Evolutionary conservation across 192 early-diverging fungal species (phyloP).

Genomic region (Podila verticillata): DNA sequence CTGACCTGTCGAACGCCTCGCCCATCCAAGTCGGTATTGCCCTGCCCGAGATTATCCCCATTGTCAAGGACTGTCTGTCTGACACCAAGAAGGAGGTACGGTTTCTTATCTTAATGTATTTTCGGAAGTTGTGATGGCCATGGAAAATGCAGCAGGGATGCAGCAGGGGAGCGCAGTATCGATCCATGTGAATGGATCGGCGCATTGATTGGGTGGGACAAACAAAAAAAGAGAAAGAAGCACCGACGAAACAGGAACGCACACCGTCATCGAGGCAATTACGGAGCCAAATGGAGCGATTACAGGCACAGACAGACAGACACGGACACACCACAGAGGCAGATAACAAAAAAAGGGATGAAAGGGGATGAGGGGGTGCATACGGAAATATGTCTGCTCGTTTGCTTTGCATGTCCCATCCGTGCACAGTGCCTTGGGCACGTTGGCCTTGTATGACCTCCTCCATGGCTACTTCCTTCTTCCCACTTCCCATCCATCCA

Average conservation of each 20-base stretch:
- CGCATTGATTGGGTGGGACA: conserved; percentile 12
- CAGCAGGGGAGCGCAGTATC: neutral
- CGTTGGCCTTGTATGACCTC: too few relatives aligned
- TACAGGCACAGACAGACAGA: neutral
- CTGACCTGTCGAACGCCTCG: conserved; percentile 54
- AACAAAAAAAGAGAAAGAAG: neutral
- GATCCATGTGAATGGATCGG: conserved; percentile 2
- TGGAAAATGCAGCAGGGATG: too few relatives aligned
- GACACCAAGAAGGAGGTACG: conserved; percentile 82
- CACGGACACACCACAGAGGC: neutral
- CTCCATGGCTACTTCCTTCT: too few relatives aligned
- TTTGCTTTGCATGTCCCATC: too few relatives aligned
- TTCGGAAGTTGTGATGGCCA: too few relatives aligned
- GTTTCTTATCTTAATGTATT: conserved; percentile 50
- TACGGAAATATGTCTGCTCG: too few relatives aligned
- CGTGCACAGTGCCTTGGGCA: too few relatives aligned
- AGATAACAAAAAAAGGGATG: neutral
- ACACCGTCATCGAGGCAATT: neutral
- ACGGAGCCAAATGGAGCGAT: neutral
- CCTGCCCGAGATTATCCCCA: conserved; percentile 73
- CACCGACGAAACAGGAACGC: neutral
- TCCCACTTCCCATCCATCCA: too few relatives aligned
- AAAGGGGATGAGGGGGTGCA: too few relatives aligned
- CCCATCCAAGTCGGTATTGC: conserved; percentile 58
- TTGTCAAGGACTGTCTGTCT: conserved; percentile 80